Base-by-base conservation (phyloP, 2,329 filamentous ascomycete genomes). In the Diaporthe citri region DNA sequence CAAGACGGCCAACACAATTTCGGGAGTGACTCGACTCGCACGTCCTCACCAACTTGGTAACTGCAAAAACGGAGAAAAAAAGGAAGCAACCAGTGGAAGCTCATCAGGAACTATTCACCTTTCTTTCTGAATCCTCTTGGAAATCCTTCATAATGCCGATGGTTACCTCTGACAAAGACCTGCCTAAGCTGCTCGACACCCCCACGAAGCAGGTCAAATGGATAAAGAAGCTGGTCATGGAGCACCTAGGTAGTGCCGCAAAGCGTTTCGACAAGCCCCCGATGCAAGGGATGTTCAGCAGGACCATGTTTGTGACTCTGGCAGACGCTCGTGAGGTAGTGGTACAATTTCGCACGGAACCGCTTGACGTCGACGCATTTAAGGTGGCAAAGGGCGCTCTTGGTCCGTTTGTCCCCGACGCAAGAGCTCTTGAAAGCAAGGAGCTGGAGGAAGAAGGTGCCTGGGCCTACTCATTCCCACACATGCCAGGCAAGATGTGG, bases 231-330 rank as follows among this genome's bases (percentile, higher is more conserved):
- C 13, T 62, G 22, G 36, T 25, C 12, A 7, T 15, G 8, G 34
- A 60, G 57, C 57, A 60, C 8, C 22, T 60, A 5, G 12, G 22
- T 13, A 62, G 57, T 39, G 22, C n/a, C n/a, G 22, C 36, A 9
- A 62, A 62, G 57, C 57, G 57, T 17, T 15, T 62, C 22, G 57
- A 62, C 12, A 41, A 62, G 36, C 57, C 57, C 6, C 57, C 57
- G 6, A 62, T 62, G 57, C 57, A 62, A 36, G 57, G 57, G 25
- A 43, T 62, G 57, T 62, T 62, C 13, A 62, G 36, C n/a, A 41
- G 36, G 13, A 62, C 57, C 39, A 4, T 62, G n/a, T 28, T 62
- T 25, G n/a, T 62, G 20, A 62, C 57, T 22, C 34, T 62, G 10
- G 57, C 36, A 9, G 36, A 62, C 34, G n/a, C 12, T n/a, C 57